Conservation (phyloP, 148 eudicot species). For the Linanthus parryae region DNA sequence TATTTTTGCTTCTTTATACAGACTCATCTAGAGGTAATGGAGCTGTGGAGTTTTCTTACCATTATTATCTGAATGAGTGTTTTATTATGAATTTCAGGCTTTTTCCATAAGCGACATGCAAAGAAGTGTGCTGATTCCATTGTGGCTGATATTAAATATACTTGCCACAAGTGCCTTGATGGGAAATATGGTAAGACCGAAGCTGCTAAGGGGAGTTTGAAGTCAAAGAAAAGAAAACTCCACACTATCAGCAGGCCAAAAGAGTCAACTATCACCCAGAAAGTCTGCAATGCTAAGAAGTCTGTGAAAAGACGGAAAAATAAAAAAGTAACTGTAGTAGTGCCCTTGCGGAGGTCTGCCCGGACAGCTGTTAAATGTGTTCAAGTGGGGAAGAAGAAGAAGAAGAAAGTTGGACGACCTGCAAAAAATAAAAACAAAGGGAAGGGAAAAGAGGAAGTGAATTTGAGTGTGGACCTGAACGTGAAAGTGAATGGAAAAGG, state of each 20-base stretch:
- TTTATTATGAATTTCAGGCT: slow-evolving; percentile 31
- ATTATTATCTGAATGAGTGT: no score
- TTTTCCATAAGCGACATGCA: slow-evolving; percentile 80
- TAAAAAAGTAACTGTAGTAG: slow-evolving; percentile 27
- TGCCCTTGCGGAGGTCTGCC: slow-evolving; percentile 77
- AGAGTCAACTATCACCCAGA: slow-evolving; percentile 28
- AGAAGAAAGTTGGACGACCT: no score
- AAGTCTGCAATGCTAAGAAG: slow-evolving; percentile 22
- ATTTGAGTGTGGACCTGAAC: neutral
- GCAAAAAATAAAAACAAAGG: no score
- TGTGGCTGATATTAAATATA: slow-evolving; percentile 34
- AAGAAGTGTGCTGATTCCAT: slow-evolving; percentile 47
- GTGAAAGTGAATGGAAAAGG: neutral
- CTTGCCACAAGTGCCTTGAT: slow-evolving; percentile 62
- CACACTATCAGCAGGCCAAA: slow-evolving; percentile 13
- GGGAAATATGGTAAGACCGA: slow-evolving; percentile 21
- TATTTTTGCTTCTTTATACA: no score
- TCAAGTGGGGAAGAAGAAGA: slow-evolving; percentile 21
- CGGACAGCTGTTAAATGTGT: slow-evolving; percentile 39
- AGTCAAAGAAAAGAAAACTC: slow-evolving; percentile 32
- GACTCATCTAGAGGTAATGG: no score
- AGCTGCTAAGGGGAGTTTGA: slow-evolving; percentile 18
- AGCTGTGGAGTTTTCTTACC: no score
- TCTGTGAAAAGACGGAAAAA: slow-evolving; percentile 14
- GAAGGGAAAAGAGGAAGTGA: neutral